Evolutionary conservation across 345 rosid genomes (phyloP), one percentile per base, ranked within the genome.

Genomic region (Citropsis articulata): DNA sequence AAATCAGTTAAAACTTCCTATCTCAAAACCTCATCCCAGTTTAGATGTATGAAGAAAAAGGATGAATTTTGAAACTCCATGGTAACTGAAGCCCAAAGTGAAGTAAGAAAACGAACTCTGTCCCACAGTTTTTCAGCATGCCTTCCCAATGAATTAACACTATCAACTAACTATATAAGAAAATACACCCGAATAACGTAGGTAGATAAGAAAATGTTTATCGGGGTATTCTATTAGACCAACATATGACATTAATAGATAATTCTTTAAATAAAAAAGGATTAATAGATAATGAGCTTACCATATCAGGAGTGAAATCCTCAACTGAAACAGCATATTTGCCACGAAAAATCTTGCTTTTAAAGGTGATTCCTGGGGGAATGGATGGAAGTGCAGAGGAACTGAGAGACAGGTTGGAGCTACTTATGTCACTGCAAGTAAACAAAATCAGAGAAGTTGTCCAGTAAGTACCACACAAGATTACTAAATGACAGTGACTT

Each of bases 231-330:
- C 48, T 25, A 66, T 21, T 31, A 33, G 12, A 67, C 30, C 55
- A 78, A 71, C 19, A 35, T 50, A 50, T 7, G 66, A 50, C 4
- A 30, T 50, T 66, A 31, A 16, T 24, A 7, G 10, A 45, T 24
- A 33, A 75, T 6, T 45, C 18, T 45, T 42, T 0, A 42, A 42
- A 42, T n/a, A n/a, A 42, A 42, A 2, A 6, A 75, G 22, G 16
- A n/a, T n/a, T 55, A n/a, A 24, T 33, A 7, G 7, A 45, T 21
- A 33, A 75, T 6, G 28, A 65, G 28, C 77, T 63, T 74, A 84
- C 89, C 79, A 45, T 76, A 72, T 86, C 85, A 63, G 82, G 48
- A 48, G 81, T 76, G 73, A 86, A 84, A 57, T 86, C 89, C 78
- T 84, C 84, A 7, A 76, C 72, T 60, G 87, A 72, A 80, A 86